Evolutionary conservation across 129 eudicot genomes (phyloP).

Genomic region (Flaveria linearis): DNA sequence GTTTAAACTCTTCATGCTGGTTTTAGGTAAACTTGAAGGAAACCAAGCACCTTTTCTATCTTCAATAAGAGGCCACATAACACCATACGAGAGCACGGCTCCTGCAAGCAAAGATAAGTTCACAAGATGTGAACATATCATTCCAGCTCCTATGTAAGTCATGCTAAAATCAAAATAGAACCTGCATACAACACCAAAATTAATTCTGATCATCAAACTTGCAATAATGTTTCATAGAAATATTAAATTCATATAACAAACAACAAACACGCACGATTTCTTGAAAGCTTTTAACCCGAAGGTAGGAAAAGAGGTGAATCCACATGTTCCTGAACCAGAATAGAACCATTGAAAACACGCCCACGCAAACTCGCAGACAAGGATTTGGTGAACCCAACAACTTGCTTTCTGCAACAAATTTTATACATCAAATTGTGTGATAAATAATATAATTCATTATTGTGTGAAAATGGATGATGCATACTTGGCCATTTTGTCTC

Average conservation of each 20-base stretch:
- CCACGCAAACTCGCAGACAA: slow-evolving; percentile 73
- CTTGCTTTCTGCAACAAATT: slow-evolving; percentile 56
- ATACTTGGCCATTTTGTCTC: slow-evolving; percentile 87
- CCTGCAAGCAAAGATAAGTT: slow-evolving; percentile 82
- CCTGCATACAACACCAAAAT: slow-evolving; percentile 48
- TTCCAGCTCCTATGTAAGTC: slow-evolving; percentile 93
- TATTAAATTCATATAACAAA: not conserved
- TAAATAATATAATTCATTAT: not conserved
- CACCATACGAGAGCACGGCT: slow-evolving; percentile 82
- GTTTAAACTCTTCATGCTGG: slow-evolving; percentile 84
- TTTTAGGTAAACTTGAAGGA: slow-evolving; percentile 51
- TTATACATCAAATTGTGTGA: not conserved
- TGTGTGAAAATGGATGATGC: slow-evolving; percentile 3
- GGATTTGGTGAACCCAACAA: slow-evolving; percentile 58
- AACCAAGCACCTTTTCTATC: slow-evolving; percentile 74
- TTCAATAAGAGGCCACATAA: slow-evolving; percentile 85
- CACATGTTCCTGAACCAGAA: slow-evolving; percentile 61
- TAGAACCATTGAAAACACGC: slow-evolving; percentile 78
- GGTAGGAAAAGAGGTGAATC: slow-evolving; percentile 61
- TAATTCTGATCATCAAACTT: slow-evolving; percentile 7
- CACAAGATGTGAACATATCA: slow-evolving; percentile 94
- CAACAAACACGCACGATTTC: slow-evolving; percentile 45
- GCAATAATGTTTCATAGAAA: not conserved
- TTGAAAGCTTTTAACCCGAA: slow-evolving; percentile 67
- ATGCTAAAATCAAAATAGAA: slow-evolving; percentile 87